These are phyloP conservation scores for Coffea humblotiana DNA, from an alignment of 305 asterid genomes.

Conservation along the genomic window DNA sequence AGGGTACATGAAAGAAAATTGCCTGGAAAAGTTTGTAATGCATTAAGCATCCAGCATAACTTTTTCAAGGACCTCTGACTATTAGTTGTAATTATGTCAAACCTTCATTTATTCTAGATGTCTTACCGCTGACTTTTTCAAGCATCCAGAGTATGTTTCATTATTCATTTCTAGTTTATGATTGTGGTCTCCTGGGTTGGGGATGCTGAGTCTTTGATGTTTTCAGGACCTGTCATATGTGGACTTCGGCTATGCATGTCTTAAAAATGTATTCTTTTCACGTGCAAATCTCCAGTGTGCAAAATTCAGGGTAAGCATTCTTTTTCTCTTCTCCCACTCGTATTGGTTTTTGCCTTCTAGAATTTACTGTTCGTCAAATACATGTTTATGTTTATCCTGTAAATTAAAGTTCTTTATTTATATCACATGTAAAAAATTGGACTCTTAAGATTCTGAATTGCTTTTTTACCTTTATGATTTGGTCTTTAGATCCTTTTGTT, in stretches of 20 bases:
- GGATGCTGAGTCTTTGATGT: background rate
- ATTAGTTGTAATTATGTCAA: background rate
- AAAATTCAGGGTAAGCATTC: constrained; percentile 64
- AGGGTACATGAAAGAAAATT: background rate
- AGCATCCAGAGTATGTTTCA: background rate
- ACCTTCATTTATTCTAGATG: background rate
- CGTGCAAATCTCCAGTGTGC: constrained; percentile 95
- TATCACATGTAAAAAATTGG: too few relatives aligned
- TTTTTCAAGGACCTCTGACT: background rate
- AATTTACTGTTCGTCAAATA: background rate
- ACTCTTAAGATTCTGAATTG: background rate
- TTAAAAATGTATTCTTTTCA: constrained; percentile 76
- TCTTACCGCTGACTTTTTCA: too few relatives aligned
- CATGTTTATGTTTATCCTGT: too few relatives aligned
- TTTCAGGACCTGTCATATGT: constrained; percentile 86
- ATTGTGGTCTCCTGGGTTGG: background rate
- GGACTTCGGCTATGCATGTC: constrained; percentile 93
- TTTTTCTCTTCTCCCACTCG: background rate
- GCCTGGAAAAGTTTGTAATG: background rate
- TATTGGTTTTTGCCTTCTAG: background rate
- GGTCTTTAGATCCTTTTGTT: background rate
- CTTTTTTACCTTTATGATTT: background rate
- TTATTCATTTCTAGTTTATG: background rate
- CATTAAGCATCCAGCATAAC: background rate
- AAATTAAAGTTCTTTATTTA: too few relatives aligned